Base-by-base conservation (phyloP, 176 grass and related monocot species). In the Oryza coarctata region DNA sequence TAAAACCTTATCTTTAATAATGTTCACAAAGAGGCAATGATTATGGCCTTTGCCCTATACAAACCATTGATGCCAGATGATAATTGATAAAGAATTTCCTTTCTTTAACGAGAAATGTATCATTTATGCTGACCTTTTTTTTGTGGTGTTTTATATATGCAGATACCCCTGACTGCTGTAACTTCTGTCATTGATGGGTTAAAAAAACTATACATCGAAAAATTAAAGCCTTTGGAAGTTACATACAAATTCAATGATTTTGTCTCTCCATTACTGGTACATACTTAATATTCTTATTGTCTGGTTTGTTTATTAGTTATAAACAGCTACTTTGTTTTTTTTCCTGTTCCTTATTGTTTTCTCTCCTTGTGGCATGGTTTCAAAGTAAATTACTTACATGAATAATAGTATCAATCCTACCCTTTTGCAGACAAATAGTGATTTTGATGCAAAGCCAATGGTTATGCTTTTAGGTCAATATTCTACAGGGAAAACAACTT, bases 391-490 rank as follows among this genome's bases (percentile, higher is more conserved):
- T 83, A 39, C n/a, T 78, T 75, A 26, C 14, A 68, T 80, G 27
- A 9, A 65, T 36, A 77, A 14, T 57, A 41, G 41, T 87, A 23
- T n/a, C n/a, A 76, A 12, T 44, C 6, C 17, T 15, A 65, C 28
- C 64, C 31, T 80, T 75, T 70, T 89, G 68, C 76, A 99, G 96
- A 94, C 93, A 86, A 94, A 86, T 36, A 99, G 93, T 76, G 96
- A 99, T 92, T 99, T 99, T 92, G 93, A 95, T 87, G 93, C 93
- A 80, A 99, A 95, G 57, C 93, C 96, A 73, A 99, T 99, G 96
- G 93, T 99, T 85, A 99, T 99, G 96, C 93, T 99, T 78, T 89
- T 99, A 66, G 96, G 96, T 60, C 96, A 99, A 88, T 99, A 99
- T 87, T 99, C 96, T 77, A 99, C 96, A 0, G 96, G 96, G 18